Evolutionary conservation across 495 filamentous ascomycete species (phyloP), one percentile per base, ranked within the genome.

Genomic region (Penicillium dipodomyicola): DNA sequence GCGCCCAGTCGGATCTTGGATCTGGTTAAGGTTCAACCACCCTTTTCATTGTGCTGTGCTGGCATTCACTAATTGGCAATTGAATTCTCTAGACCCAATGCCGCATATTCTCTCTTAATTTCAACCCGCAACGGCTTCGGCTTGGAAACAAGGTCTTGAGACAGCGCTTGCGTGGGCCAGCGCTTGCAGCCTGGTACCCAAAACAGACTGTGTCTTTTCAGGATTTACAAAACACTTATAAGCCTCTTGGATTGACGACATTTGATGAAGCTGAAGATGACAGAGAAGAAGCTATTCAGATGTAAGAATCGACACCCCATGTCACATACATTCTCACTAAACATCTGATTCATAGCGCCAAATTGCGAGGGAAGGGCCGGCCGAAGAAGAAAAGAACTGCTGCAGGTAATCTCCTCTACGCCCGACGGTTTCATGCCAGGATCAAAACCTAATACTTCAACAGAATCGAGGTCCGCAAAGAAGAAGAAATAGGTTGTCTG

Each of bases 111-210:
- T 85, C 84, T 46, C 86, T 86, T 25, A 96, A 89, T 45, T 97
- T 84, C 80, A 98, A 98, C 74, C 94, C 94, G 12, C 77, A 87
- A 27, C 73, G 85, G 57, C 69, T 87, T 53, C 88, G 94, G 60
- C 81, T 88, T 42, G 94, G 94, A 59, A 96, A 91, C 76, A 92
- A 91, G 67, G 77, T 97, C 62, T 78, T 98, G 40, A 87, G 92
- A 61, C 87, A 96, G 69, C 82, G 91, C 56, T 79, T 97, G 29
- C 82, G 80, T 60, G 94, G 94, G 8, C 88, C 91, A 22, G 64
- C 88, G 0, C 73, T 96, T 49, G 85, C 84, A 19, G 78, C 87
- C 56, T 98, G 96, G 78, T 98, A 98, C 69, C 93, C 94, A 1
- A 83, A 82, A 30, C 84, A 83, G 55, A 76, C 85, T 4, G 82